These are phyloP conservation scores for Cnidoscolus chayamansa DNA, from an alignment of 441 rosid species.

Conservation along the genomic window DNA sequence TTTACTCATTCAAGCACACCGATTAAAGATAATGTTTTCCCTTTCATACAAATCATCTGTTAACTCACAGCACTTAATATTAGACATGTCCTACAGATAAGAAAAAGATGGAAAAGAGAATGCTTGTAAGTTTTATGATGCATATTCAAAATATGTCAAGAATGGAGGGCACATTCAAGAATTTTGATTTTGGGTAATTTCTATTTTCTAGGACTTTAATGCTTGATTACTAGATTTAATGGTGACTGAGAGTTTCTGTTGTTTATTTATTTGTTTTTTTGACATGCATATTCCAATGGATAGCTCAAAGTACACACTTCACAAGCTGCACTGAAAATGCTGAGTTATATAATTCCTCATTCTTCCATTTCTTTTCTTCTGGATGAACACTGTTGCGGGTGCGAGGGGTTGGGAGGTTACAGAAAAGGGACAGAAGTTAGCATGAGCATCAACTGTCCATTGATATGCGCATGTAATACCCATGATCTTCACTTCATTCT, in stretches of 20 bases:
- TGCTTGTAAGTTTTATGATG: background rate
- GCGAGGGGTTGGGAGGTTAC: background rate
- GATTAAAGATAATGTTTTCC: no score
- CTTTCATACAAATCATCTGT: no score
- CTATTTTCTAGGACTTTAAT: background rate
- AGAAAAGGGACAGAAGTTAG: background rate
- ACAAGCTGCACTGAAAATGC: background rate
- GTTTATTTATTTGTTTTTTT: background rate
- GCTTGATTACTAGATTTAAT: background rate
- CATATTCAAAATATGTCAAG: background rate
- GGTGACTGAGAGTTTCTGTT: background rate
- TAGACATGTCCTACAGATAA: background rate
- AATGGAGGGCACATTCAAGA: background rate
- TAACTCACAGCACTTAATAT: no score
- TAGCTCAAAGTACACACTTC: background rate
- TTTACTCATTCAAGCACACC: no score
- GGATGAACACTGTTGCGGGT: background rate
- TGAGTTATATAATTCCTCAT: background rate
- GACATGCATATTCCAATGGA: background rate
- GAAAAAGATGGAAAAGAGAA: background rate
- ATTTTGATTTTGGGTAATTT: background rate
- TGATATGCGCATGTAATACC: background rate
- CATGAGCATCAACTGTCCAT: background rate
- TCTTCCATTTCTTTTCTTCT: background rate
- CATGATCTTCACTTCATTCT: background rate